These are phyloP conservation scores for Sugiyamaella marilandica DNA, from an alignment of 805 yeast genomes.

Conservation along the genomic window DNA sequence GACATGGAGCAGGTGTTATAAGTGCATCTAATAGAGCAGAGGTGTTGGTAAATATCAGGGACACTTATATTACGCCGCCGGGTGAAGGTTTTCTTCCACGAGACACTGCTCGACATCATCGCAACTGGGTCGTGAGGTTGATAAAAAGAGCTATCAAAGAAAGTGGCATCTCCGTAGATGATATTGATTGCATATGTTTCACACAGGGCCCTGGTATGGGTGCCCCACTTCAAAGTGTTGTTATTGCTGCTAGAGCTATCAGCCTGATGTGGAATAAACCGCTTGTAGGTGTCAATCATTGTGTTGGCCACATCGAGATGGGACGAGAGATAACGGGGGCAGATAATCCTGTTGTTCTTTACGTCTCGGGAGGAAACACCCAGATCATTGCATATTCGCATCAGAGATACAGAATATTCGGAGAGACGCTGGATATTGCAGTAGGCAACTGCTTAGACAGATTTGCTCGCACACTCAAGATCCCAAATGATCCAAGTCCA, in stretches of 20 bases:
- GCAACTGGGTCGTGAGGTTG: conserved; percentile 87
- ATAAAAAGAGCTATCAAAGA: conserved; percentile 62
- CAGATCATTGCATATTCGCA: conserved; percentile 96
- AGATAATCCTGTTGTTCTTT: conserved; percentile 90
- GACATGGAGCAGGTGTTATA: conserved; percentile 61
- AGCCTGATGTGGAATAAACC: conserved; percentile 79
- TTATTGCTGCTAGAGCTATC: conserved; percentile 83
- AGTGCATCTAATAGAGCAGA: conserved; percentile 58
- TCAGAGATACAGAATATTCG: conserved; percentile 93
- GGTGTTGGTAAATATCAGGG: conserved; percentile 85
- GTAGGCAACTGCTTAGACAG: conserved; percentile 95
- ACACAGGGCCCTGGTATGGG: conserved; percentile 99
- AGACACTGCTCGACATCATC: conserved; percentile 94
- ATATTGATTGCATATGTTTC: conserved; percentile 63
- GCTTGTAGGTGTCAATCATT: conserved; percentile 91
- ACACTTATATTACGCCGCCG: conserved; percentile 93
- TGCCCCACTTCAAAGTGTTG: conserved; percentile 92
- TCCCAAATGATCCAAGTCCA: conserved; percentile 92
- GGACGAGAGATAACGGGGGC: conserved; percentile 99
- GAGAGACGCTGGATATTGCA: conserved; percentile 97
- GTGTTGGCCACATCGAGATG: conserved; percentile 98
- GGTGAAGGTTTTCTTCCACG: conserved; percentile 97
- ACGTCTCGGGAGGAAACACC: conserved; percentile 98
- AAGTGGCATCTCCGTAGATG: conserved; percentile 47
- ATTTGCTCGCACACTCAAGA: conserved; percentile 85